These are phyloP conservation scores for Acidomyces sp. DNA, from an alignment of 495 filamentous ascomycete genomes.

Conservation along the genomic window DNA sequence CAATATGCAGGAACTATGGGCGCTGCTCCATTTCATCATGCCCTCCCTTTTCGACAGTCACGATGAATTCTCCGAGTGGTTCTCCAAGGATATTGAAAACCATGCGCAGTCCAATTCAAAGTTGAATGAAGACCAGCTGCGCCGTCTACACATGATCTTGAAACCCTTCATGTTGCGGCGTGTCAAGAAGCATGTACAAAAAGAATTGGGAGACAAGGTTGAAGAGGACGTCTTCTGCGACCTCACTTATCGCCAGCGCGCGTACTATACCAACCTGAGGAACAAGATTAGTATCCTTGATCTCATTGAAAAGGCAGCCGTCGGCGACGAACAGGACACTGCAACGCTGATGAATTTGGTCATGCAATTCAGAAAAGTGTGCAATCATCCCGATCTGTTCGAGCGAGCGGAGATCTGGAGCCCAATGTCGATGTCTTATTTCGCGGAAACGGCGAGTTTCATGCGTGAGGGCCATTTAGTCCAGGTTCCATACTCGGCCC, in stretches of 20 bases:
- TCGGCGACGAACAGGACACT: conserved; percentile 87
- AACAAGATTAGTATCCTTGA: conserved; percentile 99
- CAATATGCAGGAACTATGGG: conserved; percentile 99
- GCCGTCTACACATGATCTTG: conserved; percentile 93
- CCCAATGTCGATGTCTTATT: conserved; percentile 66
- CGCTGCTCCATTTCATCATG: conserved; percentile 98
- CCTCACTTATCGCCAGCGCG: conserved; percentile 92
- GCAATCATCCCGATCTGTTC: conserved; percentile 95
- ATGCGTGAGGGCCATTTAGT: conserved; percentile 73
- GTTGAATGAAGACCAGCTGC: conserved; percentile 92
- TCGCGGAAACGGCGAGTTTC: conserved; percentile 90
- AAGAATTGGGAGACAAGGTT: conserved; percentile 97
- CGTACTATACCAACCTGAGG: conserved; percentile 75
- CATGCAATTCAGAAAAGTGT: conserved; percentile 99
- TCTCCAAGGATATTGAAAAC: conserved; percentile 98
- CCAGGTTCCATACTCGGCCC: conserved; percentile 72
- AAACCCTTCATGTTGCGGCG: conserved; percentile 99
- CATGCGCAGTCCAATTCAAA: conserved; percentile 98
- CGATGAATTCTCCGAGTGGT: conserved; percentile 99
- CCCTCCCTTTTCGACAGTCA: conserved; percentile 95
- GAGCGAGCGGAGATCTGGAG: conserved; percentile 86
- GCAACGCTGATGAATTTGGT: conserved; percentile 97
- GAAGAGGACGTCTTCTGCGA: conserved; percentile 94
- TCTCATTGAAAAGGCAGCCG: conserved; percentile 88
- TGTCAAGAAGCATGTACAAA: conserved; percentile 98